A percentile compares a stretch with the other conserved stretches of the same genome.
Conservation (phyloP, 768 basidiomycete genomes). For the Floccularia luteovirens region DNA sequence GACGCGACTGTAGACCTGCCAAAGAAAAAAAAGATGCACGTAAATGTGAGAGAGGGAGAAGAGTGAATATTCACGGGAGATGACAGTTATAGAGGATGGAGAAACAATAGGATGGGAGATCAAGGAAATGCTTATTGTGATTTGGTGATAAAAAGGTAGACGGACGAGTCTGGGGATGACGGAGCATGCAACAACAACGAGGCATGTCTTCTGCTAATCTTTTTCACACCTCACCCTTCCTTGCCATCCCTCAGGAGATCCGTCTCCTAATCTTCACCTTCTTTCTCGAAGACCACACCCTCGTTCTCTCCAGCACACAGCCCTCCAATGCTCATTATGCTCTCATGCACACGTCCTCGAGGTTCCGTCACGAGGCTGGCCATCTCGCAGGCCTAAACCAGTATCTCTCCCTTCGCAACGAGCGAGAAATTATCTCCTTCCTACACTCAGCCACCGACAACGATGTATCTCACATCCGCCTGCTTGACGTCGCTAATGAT, state of each 20-base stretch:
- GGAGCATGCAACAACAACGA: slow-evolving; percentile 24
- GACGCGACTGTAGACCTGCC: slow-evolving; percentile 18
- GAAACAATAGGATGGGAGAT: neutral
- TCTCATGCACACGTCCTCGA: slow-evolving; percentile 22
- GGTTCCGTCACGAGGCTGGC: slow-evolving; percentile 21
- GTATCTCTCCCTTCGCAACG: slow-evolving; percentile 29
- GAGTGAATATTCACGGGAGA: too few relatives aligned
- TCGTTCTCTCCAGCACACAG: slow-evolving; percentile 13
- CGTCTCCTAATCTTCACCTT: slow-evolving; percentile 24
- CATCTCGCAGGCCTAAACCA: slow-evolving; percentile 9
- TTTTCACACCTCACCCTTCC: slow-evolving; percentile 11
- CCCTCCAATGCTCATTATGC: slow-evolving; percentile 25
- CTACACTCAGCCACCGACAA: slow-evolving; percentile 11
- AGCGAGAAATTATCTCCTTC: slow-evolving; percentile 24
- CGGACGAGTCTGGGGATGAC: slow-evolving; percentile 6
- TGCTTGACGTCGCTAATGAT: slow-evolving; percentile 32
- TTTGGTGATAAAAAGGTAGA: slow-evolving; percentile 1
- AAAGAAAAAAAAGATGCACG: too few relatives aligned
- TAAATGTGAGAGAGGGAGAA: too few relatives aligned
- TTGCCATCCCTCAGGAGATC: slow-evolving; percentile 21
- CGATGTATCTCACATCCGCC: slow-evolving; percentile 15
- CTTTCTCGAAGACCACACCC: slow-evolving; percentile 17
- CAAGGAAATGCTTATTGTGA: too few relatives aligned
- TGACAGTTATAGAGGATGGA: neutral
- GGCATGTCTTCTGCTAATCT: slow-evolving; percentile 10